These are phyloP conservation scores for Cryphonectria carpinicola DNA, from an alignment of 2,329 filamentous ascomycete species.

Conservation along the genomic window DNA sequence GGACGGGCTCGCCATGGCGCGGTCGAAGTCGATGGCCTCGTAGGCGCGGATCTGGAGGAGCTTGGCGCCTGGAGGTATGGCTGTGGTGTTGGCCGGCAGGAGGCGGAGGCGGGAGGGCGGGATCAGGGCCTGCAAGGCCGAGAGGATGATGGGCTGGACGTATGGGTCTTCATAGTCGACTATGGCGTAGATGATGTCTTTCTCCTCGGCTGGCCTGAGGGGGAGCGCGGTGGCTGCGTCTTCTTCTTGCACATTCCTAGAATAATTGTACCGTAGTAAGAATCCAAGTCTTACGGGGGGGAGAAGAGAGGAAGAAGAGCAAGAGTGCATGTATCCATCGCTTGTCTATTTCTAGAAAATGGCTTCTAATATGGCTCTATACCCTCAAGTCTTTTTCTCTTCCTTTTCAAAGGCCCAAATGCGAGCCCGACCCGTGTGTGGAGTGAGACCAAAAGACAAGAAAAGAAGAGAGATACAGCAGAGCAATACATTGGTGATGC, in stretches of 20 bases:
- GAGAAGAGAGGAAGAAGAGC: slow-evolving; percentile 10
- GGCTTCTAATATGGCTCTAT: slow-evolving; percentile 29
- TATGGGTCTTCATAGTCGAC: slow-evolving; percentile 87
- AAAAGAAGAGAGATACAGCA: slow-evolving; percentile 1
- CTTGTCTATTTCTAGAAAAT: slow-evolving; percentile 32
- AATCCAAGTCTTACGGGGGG: slow-evolving; percentile 37
- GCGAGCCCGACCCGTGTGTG: neutral
- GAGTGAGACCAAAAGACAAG: slow-evolving; percentile 2
- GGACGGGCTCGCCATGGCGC: slow-evolving; percentile 63
- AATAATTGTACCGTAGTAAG: slow-evolving; percentile 38
- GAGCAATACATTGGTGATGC: slow-evolving; percentile 20
- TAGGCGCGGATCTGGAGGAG: slow-evolving; percentile 84
- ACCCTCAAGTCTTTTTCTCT: slow-evolving; percentile 7
- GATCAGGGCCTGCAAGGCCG: slow-evolving; percentile 68
- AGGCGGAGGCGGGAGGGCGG: slow-evolving; percentile 58
- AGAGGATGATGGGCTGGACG: slow-evolving; percentile 81
- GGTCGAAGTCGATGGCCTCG: slow-evolving; percentile 84
- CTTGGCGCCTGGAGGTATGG: slow-evolving; percentile 44
- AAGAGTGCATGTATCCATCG: slow-evolving; percentile 30
- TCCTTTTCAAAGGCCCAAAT: neutral
- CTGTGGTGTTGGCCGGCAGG: slow-evolving; percentile 46
- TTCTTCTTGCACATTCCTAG: slow-evolving; percentile 24
- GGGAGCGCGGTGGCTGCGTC: slow-evolving; percentile 14
- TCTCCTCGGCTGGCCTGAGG: slow-evolving; percentile 29
- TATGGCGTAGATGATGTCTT: slow-evolving; percentile 65